Conservation (phyloP, 208 protist genomes). For the Trypanosoma caninum region DNA sequence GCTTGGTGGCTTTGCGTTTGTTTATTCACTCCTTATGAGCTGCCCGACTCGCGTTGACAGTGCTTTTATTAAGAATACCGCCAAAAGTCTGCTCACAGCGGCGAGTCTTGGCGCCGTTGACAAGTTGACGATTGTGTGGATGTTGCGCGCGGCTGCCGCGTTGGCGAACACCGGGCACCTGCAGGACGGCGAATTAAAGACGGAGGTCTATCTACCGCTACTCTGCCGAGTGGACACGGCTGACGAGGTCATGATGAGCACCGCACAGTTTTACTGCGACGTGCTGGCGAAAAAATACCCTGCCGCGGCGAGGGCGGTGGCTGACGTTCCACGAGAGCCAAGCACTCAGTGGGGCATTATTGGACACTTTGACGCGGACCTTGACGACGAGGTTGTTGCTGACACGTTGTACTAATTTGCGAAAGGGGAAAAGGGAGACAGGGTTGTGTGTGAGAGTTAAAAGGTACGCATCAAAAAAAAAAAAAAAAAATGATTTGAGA, state of each 20-base stretch:
- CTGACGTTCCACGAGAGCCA: conserved; percentile 40
- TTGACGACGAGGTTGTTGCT: conserved; percentile 84
- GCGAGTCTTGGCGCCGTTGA: conserved; percentile 53
- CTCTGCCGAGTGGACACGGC: conserved; percentile 56
- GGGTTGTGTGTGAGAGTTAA: background rate
- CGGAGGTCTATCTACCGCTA: conserved; percentile 60
- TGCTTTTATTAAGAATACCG: conserved; percentile 60
- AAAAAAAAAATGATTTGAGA: background rate
- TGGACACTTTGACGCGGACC: conserved; percentile 82
- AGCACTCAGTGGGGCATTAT: conserved; percentile 64
- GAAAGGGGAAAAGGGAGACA: background rate
- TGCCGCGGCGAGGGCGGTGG: conserved; percentile 22
- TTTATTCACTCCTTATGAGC: conserved; percentile 64
- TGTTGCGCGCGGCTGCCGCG: conserved; percentile 78
- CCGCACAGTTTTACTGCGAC: conserved; percentile 78
- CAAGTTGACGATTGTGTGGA: conserved; percentile 79
- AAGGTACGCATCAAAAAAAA: background rate
- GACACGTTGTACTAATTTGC: conserved; percentile 60
- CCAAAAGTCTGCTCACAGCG: conserved; percentile 46
- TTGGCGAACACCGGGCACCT: conserved; percentile 56
- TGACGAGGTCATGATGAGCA: conserved; percentile 82
- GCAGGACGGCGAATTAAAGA: conserved; percentile 32
- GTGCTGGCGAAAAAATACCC: conserved; percentile 51
- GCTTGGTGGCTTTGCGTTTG: conserved; percentile 71
- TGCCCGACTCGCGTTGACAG: conserved; percentile 54